Percentiles rank a stretch among this genome's conserved stretches.
phyloP scores from a whole-genome alignment of 805 yeast species.

The Lipomyces sp. region DNA sequence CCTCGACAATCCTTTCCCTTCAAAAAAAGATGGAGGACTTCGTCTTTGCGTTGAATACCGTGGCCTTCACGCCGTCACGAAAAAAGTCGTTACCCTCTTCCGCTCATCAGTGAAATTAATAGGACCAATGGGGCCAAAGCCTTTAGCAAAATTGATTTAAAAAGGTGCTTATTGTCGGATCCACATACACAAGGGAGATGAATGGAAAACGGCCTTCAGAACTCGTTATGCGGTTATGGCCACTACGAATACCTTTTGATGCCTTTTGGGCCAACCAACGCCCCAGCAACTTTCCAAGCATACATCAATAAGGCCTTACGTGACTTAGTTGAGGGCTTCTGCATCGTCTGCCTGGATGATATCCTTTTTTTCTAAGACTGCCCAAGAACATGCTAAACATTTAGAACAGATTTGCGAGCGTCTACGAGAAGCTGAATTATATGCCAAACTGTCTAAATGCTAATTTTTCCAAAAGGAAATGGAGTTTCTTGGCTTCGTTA shows the following conservation, averaged over 20 bases:
- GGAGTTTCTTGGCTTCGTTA: too few species aligned
- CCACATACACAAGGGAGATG: slow-evolving; percentile 8
- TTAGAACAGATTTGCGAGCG: too few species aligned
- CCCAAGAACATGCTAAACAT: too few species aligned
- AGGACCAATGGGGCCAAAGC: background rate
- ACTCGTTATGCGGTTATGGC: slow-evolving; percentile 18
- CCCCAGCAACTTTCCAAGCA: slow-evolving; percentile 32
- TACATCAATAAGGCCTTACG: slow-evolving; percentile 1
- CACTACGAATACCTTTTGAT: slow-evolving; percentile 33
- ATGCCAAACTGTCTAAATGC: too few species aligned
- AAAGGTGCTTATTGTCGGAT: slow-evolving; percentile 8
- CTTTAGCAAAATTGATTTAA: background rate
- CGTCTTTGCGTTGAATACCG: slow-evolving; percentile 12
- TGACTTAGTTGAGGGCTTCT: background rate
- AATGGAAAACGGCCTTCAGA: slow-evolving; percentile 30
- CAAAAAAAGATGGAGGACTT: background rate
- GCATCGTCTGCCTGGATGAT: background rate
- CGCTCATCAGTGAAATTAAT: slow-evolving; percentile 5
- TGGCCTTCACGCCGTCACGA: slow-evolving; percentile 12
- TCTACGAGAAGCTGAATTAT: too few species aligned
- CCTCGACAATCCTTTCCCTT: too few species aligned
- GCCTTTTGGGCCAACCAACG: slow-evolving; percentile 38
- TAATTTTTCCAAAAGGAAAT: too few species aligned
- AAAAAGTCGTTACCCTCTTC: background rate
- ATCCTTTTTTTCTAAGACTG: too few species aligned